These are phyloP conservation scores for Halophytophthora polymorphica DNA, from an alignment of 352 stramenopile genomes.

Conservation along the genomic window DNA sequence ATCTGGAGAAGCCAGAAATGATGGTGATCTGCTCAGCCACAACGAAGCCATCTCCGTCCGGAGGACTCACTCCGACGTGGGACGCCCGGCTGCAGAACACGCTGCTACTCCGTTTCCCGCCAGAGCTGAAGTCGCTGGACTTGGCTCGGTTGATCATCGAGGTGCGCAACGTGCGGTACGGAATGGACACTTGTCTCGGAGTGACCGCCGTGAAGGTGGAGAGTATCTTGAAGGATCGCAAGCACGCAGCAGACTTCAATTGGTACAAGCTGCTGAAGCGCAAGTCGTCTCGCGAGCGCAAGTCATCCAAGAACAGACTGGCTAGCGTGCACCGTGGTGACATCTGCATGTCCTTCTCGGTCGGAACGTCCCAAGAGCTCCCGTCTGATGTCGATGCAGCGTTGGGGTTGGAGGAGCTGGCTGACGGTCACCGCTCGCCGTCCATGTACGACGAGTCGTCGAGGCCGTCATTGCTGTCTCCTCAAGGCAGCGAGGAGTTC, in stretches of 20 bases:
- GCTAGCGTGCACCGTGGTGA: constrained; percentile 71
- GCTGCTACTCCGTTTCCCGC: constrained; percentile 66
- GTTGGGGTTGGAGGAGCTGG: constrained; percentile 28
- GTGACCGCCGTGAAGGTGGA: constrained; percentile 80
- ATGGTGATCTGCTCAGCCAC: constrained; percentile 67
- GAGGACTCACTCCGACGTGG: constrained; percentile 72
- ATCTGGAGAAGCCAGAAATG: constrained; percentile 78
- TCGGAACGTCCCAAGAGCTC: constrained; percentile 81
- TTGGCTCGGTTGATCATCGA: constrained; percentile 83
- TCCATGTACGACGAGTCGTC: constrained; percentile 20
- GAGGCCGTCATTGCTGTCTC: constrained; percentile 23
- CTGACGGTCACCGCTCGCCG: constrained; percentile 25
- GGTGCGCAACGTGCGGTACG: constrained; percentile 81
- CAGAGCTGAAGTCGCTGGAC: constrained; percentile 54
- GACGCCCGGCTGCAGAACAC: constrained; percentile 77
- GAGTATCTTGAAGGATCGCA: constrained; percentile 74
- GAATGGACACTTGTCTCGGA: constrained; percentile 81
- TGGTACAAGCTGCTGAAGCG: constrained; percentile 86
- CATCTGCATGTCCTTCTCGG: constrained; percentile 75
- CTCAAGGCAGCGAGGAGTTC: constrained; percentile 37
- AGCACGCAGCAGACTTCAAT: constrained; percentile 78
- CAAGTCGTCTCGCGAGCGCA: constrained; percentile 60
- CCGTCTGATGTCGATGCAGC: constrained; percentile 56
- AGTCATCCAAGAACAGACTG: constrained; percentile 34
- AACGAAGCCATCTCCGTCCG: constrained; percentile 76